Evolutionary conservation across 2,329 filamentous ascomycete species (phyloP), one percentile per base, ranked within the genome.

Genomic region (Clarireedia paspali): DNA sequence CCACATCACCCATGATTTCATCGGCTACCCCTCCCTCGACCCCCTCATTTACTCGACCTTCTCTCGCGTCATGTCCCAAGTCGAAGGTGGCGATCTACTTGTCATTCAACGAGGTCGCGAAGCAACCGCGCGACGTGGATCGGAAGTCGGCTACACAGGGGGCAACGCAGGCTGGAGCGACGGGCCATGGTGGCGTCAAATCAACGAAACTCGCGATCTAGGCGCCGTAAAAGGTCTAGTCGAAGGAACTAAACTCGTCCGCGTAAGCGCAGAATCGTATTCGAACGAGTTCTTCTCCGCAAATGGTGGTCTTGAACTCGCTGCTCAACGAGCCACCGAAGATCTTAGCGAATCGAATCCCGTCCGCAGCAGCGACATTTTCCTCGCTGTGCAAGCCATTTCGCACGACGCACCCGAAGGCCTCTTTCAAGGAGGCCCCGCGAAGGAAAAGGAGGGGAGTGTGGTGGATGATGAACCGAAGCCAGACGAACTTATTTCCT

Each of bases 31-130:
- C 2, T 92, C 90, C 17, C 83, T 99, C 64, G 92, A 97, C 70
- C 91, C 92, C 17, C 81, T 96, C 54, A 89, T 97, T 65, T 90
- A 97, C 73, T 81, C 82, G 57, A 91, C 94, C 61, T 99, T 99
- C 75, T 88, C 88, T 55, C 86, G 91, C 53, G 91, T 99, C 67
- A 99, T 99, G 94, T 83, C 91, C n/a, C 94, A 99, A 74, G 94
- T 99, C 47, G 94, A 99, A 73, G 94, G 94, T 62, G 94, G 94
- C 55, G 94, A 97, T 67, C 79, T 99, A 17, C 80, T 97, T 53
- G 94, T 99, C 55, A 84, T 97, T 59, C 94, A 99, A 73, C 88
- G 91, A 39, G 94, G 94, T 20, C 88, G 90, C 59, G 94, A 97
- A 72, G 89, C 85, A 49, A 82, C 85, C 47, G 84, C 83, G 30